These are phyloP conservation scores for Funneliformis geosporum DNA, from an alignment of 192 early-diverging fungal genomes.

Conservation along the genomic window DNA sequence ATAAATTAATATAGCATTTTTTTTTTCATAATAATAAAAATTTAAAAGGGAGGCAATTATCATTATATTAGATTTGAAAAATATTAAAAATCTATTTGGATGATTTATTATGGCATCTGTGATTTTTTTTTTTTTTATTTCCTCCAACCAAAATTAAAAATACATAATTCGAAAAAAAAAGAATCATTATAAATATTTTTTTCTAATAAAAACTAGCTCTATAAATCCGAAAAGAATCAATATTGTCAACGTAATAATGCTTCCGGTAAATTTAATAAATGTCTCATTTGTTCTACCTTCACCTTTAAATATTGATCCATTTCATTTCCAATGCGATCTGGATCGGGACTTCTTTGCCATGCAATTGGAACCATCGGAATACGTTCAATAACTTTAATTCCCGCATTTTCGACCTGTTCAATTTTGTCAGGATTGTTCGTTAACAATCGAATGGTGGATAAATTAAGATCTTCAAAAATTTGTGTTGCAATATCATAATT, in stretches of 20 bases:
- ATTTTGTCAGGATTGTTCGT: slow-evolving; percentile 99
- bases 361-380: slow-evolving; percentile 89
- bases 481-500: slow-evolving; percentile 86
- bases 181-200: neutral
- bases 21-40: too few relatives aligned
- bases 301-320: slow-evolving; percentile 84
- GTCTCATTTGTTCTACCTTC: slow-evolving; percentile 91
- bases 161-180: too few relatives aligned
- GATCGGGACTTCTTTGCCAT: slow-evolving; percentile 59
- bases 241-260: slow-evolving; percentile 16
- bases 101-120: too few relatives aligned
- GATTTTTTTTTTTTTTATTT: too few relatives aligned
- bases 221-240: neutral
- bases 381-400: slow-evolving; percentile 76
- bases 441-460: slow-evolving; percentile 74
- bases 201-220: neutral
- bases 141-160: too few relatives aligned
- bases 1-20: neutral
- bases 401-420: slow-evolving; percentile 64
- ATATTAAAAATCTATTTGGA: too few relatives aligned
- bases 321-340: slow-evolving; percentile 50
- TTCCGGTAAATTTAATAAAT: slow-evolving; percentile 72
- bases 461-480: slow-evolving; percentile 82
- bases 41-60: too few relatives aligned
- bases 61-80: too few relatives aligned